phyloP scores from a whole-genome alignment of 2,329 filamentous ascomycete species.

The Xenosphaeropsis pyriputrescens region DNA sequence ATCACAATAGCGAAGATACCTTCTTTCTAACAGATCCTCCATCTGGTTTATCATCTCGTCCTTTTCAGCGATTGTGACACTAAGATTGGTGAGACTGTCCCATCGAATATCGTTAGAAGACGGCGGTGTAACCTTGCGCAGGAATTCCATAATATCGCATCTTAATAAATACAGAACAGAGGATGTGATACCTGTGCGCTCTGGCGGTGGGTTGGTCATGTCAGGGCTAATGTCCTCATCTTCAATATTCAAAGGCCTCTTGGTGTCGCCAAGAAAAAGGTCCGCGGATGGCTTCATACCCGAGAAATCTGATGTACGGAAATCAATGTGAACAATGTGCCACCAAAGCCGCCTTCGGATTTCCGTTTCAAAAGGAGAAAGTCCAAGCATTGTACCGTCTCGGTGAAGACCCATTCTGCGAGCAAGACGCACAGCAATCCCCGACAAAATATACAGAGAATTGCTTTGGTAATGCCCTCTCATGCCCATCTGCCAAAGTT shows the following conservation, averaged over 20 bases:
- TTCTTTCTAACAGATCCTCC: slow-evolving; percentile 20
- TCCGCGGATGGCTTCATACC: slow-evolving; percentile 30
- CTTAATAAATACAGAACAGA: slow-evolving; percentile 24
- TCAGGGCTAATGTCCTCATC: slow-evolving; percentile 32
- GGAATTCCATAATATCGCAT: slow-evolving; percentile 28
- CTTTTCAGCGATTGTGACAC: slow-evolving; percentile 5
- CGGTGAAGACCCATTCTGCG: slow-evolving; percentile 32
- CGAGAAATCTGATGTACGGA: slow-evolving; percentile 36
- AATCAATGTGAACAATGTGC: slow-evolving; percentile 45
- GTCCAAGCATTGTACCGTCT: slow-evolving; percentile 19
- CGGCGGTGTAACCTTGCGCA: slow-evolving; percentile 16
- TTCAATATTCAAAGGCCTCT: slow-evolving; percentile 34
- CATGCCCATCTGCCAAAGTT: slow-evolving; percentile 2
- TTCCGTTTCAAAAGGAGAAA: slow-evolving; percentile 36
- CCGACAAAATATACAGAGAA: slow-evolving; percentile 31
- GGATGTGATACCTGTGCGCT: slow-evolving; percentile 25
- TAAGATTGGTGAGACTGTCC: background rate
- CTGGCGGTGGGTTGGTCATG: slow-evolving; percentile 21
- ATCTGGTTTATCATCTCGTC: slow-evolving; percentile 15
- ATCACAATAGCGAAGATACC: slow-evolving; percentile 25
- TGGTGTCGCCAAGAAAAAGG: slow-evolving; percentile 27
- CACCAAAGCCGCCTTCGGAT: slow-evolving; percentile 47
- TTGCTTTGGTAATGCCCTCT: slow-evolving; percentile 19
- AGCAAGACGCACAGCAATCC: slow-evolving; percentile 30
- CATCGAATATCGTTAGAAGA: background rate